Base-by-base conservation (phyloP, 192 early-diverging fungal species). In the Phlyctochytrium bullatum region DNA sequence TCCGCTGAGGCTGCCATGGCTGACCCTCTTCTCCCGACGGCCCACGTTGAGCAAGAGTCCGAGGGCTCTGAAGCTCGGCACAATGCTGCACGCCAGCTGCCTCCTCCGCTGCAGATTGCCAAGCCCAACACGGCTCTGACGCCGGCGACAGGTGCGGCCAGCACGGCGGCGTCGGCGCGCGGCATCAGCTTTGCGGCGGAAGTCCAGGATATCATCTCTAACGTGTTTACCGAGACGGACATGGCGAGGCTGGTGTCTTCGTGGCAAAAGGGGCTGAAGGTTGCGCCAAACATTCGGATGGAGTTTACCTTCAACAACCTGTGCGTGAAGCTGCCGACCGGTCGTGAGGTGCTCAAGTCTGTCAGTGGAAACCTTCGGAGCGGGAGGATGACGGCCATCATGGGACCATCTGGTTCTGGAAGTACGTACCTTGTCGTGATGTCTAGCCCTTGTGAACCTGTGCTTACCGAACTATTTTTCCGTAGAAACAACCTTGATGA, bases 391-490 rank as follows among this genome's bases (percentile, higher is more conserved):
- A 81, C 91, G 64, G 93, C 92, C 1, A 88, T 98, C 23, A 96
- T 97, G 86, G 96, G 95, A 0, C 92, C 92, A 1, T 90, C 88
- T 30, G 95, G 95, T 16, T 91, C 94, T 4, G 96, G 94, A 53
- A 77, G 69, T 74, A 63, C 64, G 71, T 69, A 0, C 23, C 2
- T 47, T 61, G 14, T 36, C 29, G 40, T n/a, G 27, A 31, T 31
- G 23, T 23, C 17, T 17, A 59, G 35, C 17, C n/a, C 30, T 52
- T n/a, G 29, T 17, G 53, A 47, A 47, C 25, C 3, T 66, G 12
- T 64, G 53, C 23, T 24, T 65, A 32, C 34, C 2, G 17, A 14
- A 20, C 20, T 47, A 14, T 47, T 6, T 20, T 47, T 47, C 20
- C 20, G 10, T 33, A 62, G 70, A 79, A 73, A 79, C 78, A 2